Conservation (phyloP, 495 filamentous ascomycete genomes). For the Thozetella sp. region DNA sequence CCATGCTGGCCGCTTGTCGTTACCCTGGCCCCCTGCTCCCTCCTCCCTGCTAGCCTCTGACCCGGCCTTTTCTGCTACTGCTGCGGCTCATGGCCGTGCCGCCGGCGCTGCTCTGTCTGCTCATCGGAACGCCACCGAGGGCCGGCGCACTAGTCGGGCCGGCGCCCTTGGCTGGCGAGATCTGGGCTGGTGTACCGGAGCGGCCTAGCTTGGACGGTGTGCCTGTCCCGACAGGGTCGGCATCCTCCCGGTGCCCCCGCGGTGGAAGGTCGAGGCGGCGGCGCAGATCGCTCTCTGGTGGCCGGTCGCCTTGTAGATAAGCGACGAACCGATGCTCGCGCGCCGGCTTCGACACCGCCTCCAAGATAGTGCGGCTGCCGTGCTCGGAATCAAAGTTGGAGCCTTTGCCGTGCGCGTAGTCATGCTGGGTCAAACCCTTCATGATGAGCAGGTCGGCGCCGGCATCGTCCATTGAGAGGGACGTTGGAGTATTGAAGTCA, state of each 20-base stretch:
- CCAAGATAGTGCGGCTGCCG: constrained; percentile 43
- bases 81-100: constrained; percentile 52
- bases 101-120: constrained; percentile 48
- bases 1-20: background rate
- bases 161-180: constrained; percentile 21
- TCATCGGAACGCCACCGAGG: constrained; percentile 45
- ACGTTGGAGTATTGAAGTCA: constrained; percentile 46
- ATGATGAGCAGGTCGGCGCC: constrained; percentile 63
- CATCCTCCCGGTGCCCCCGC: constrained; percentile 21
- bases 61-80: constrained; percentile 31
- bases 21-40: background rate
- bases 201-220: constrained; percentile 25
- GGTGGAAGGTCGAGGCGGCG: constrained; percentile 40
- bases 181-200: constrained; percentile 22
- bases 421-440: constrained; percentile 44
- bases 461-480: constrained; percentile 58
- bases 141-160: constrained; percentile 8
- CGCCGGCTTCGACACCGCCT: constrained; percentile 38
- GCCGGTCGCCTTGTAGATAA: constrained; percentile 39
- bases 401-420: constrained; percentile 38
- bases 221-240: constrained; percentile 19
- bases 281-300: constrained; percentile 41
- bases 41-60: constrained; percentile 5
- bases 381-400: constrained; percentile 41
- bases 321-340: constrained; percentile 33